Evolutionary conservation across 2,329 filamentous ascomycete species (phyloP), one percentile per base, ranked within the genome.

Genomic region (Pseudocercospora macadamiae): DNA sequence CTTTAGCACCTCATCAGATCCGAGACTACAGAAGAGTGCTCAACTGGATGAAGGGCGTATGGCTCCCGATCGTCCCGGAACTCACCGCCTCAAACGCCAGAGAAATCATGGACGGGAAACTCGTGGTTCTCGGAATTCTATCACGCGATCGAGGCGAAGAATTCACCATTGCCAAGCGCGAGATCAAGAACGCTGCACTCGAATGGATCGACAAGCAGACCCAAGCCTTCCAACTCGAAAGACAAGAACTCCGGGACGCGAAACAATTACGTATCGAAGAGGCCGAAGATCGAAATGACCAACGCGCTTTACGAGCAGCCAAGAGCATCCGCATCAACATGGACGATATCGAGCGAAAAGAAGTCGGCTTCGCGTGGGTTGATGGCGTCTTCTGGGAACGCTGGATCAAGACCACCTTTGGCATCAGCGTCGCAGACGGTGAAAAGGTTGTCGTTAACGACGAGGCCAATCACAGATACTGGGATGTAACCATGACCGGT

Each of bases 141-240:
- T 91, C 89, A 71, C 86, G 92, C 51, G 87, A 91, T 32, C 86
- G 93, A 60, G 81, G 88, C 34, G 90, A 93, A 57, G 87, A 91
- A 32, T 96, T 96, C 73, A 79, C 86, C 51, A 82, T 83, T 57
- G 89, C 90, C 23, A 89, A 90, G 74, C 87, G 89, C 30, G 96
- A 99, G 77, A 87, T 99, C 77, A 97, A 97, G 83, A 93, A 89
- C 66, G 95, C 95, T 1, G 95, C 95, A 7, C 84, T 93, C 61
- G 95, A 97, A 75, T 99, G 95, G 93, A 96, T 97, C 85, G 93
- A 97, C 74, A 95, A 96, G 78, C 91, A 97, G 76, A 89, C 91
- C 16, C 88, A 93, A 67, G 83, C 91, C 36, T 97, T 96, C 81
- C 91, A 96, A 74, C 85, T 96, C 14, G 93, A 97, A 76, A 84